phyloP scores from a whole-genome alignment of 495 filamentous ascomycete genomes.

The Zalerion maritima region DNA sequence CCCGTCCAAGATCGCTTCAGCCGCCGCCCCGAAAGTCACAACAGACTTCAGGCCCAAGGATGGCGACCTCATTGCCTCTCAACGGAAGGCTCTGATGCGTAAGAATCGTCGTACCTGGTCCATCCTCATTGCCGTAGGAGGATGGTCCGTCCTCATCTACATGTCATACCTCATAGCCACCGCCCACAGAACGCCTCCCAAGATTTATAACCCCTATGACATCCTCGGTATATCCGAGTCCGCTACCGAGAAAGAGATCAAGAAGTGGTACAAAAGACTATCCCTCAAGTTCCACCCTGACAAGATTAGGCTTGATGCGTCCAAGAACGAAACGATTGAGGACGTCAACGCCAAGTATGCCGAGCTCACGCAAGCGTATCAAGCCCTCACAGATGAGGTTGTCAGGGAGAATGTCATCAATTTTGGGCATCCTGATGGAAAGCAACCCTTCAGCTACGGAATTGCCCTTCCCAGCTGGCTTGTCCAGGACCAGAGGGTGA shows the following conservation, averaged over 20 bases:
- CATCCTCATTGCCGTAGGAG: conserved; percentile 53
- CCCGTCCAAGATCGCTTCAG: conserved; percentile 53
- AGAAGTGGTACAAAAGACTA: conserved; percentile 70
- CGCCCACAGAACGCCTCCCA: conserved; percentile 53
- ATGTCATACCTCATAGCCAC: conserved; percentile 85
- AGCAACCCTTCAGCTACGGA: conserved; percentile 94
- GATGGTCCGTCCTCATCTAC: conserved; percentile 75
- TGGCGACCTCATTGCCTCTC: conserved; percentile 67
- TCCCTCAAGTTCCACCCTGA: conserved; percentile 85
- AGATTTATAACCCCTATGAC: conserved; percentile 93
- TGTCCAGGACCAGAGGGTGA: conserved; percentile 81
- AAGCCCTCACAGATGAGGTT: conserved; percentile 91
- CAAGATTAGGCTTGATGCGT: conserved; percentile 66
- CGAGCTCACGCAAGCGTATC: conserved; percentile 92
- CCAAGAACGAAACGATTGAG: conserved; percentile 82
- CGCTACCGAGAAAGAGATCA: conserved; percentile 77
- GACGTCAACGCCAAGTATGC: conserved; percentile 76
- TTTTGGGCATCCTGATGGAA: conserved; percentile 92
- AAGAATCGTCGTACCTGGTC: conserved; percentile 84
- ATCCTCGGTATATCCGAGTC: conserved; percentile 78
- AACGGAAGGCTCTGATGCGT: conserved; percentile 78
- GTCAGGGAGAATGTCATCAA: conserved; percentile 91
- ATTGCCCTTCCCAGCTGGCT: conserved; percentile 92
- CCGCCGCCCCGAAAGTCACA: conserved; percentile 32
- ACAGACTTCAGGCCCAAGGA: conserved; percentile 71